Conservation (phyloP, 2,329 filamentous ascomycete species). For the Penicillium sp. region DNA sequence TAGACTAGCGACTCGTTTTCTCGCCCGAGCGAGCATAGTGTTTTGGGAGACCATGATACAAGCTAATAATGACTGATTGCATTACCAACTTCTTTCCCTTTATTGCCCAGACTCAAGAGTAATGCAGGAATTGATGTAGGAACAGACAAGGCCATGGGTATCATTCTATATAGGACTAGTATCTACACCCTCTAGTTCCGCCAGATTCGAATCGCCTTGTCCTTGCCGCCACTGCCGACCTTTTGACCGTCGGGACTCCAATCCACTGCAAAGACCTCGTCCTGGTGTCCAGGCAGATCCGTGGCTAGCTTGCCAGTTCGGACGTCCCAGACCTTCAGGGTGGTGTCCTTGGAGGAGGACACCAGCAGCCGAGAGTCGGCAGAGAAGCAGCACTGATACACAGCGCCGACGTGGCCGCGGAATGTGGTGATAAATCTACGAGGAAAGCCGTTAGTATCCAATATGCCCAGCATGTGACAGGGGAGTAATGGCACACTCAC, state of each 20-base stretch:
- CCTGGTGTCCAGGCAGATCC: conserved; percentile 86
- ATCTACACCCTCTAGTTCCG: conserved; percentile 51
- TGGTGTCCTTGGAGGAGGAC: conserved; percentile 87
- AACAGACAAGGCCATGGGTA: conserved; percentile 19
- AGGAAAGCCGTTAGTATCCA: conserved; percentile 19
- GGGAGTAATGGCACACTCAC: conserved; percentile 30
- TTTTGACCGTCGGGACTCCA: conserved; percentile 90
- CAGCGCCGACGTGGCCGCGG: conserved; percentile 84
- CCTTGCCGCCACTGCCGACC: conserved; percentile 89
- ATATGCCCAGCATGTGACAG: no score
- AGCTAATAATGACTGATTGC: neutral
- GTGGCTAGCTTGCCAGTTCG: conserved; percentile 76
- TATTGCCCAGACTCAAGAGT: neutral
- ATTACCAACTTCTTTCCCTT: neutral
- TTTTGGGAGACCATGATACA: neutral
- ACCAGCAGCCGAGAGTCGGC: conserved; percentile 89
- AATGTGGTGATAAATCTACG: conserved; percentile 80
- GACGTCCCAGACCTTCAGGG: conserved; percentile 93
- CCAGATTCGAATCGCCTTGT: conserved; percentile 73
- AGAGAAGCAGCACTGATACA: conserved; percentile 91
- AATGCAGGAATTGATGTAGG: neutral
- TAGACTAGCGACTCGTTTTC: neutral
- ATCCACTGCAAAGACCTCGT: conserved; percentile 92
- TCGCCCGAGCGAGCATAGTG: neutral
- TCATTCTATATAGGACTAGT: conserved; percentile 22